Evolutionary conservation across 768 basidiomycete species (phyloP), one percentile per base, ranked within the genome.

Genomic region (Saitozyma sp.): DNA sequence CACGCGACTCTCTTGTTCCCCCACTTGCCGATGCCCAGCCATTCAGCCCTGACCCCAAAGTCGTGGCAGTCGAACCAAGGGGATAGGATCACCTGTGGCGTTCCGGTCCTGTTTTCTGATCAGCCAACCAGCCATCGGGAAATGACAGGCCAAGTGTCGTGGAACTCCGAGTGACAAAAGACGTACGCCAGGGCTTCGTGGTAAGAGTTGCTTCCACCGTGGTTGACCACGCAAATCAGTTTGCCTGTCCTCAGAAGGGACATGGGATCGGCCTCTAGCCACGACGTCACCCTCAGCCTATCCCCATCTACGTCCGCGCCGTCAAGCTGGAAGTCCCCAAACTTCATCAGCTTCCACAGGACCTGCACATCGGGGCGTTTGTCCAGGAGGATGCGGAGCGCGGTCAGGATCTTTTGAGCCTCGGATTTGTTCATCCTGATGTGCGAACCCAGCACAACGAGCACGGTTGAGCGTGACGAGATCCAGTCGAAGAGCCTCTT

Each of bases 381-480:
- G 13, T 54, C 56, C n/a, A 69, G 55, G 7, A 69, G 19, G 8
- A 61, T 17, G n/a, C 56, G 40, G 16, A 65, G 41, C 19, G 64
- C 55, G 17, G 10, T 38, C 38, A 57, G 39, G 38, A 69, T 49
- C 8, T 60, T 51, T 16, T 55, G 29, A 16, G 56, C 64, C 46
- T 51, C 37, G 11, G 37, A 11, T 38, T 63, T 11, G 0, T 39
- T 43, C 17, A 60, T 50, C n/a, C 16, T 17, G 46, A 50, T 40
- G 43, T 61, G 65, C 3, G 64, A 60, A 11, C 68, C 64, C n/a
- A 69, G 62, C 38, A 38, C 54, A 19, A 69, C 58, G 39, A 69
- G 50, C 9, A 69, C 48, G 9, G 59, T 61, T 11, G 61, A 54
- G 40, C 63, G 20, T 3, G 14, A 1, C 16, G 17, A 41, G n/a